These are phyloP conservation scores for Trichoderma semiorbis DNA, from an alignment of 2,329 filamentous ascomycete species.

Conservation along the genomic window DNA sequence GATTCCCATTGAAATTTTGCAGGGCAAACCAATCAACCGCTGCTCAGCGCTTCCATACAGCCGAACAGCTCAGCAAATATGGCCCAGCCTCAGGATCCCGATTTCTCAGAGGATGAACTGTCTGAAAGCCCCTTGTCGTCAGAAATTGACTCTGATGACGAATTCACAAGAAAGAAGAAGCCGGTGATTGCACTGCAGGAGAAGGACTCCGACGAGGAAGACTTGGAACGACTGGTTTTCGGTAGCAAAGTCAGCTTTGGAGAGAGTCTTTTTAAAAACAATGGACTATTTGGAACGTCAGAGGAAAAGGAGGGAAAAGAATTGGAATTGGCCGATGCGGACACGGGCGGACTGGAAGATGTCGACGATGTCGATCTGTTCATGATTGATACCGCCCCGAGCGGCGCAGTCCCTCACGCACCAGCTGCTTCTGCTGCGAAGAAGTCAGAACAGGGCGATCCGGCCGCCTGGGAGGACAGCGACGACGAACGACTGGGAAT, in stretches of 20 bases:
- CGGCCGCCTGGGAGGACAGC: slow-evolving; percentile 85
- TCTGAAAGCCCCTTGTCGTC: slow-evolving; percentile 31
- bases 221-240: slow-evolving; percentile 83
- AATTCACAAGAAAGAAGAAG: slow-evolving; percentile 19
- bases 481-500: slow-evolving; percentile 87
- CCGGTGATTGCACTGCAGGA: slow-evolving; percentile 40
- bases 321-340: slow-evolving; percentile 39
- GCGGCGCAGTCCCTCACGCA: slow-evolving; percentile 34
- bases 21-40: slow-evolving; percentile 11
- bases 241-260: slow-evolving; percentile 83
- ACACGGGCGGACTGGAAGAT: slow-evolving; percentile 55
- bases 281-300: slow-evolving; percentile 33
- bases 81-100: slow-evolving; percentile 31
- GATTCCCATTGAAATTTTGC: slow-evolving; percentile 22
- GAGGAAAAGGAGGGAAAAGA: slow-evolving; percentile 35
- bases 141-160: slow-evolving; percentile 29
- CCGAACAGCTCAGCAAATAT: slow-evolving; percentile 25
- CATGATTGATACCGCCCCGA: slow-evolving; percentile 69
- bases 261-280: slow-evolving; percentile 63
- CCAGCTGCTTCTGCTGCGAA: slow-evolving; percentile 27
- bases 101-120: slow-evolving; percentile 27
- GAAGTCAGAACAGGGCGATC: slow-evolving; percentile 33
- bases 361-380: slow-evolving; percentile 78
- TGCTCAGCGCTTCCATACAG: not conserved
- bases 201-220: slow-evolving; percentile 79